These are phyloP conservation scores for Straminergon stramineum DNA, from an alignment of 225 moss, liverwort and hornwort species.

Conservation along the genomic window DNA sequence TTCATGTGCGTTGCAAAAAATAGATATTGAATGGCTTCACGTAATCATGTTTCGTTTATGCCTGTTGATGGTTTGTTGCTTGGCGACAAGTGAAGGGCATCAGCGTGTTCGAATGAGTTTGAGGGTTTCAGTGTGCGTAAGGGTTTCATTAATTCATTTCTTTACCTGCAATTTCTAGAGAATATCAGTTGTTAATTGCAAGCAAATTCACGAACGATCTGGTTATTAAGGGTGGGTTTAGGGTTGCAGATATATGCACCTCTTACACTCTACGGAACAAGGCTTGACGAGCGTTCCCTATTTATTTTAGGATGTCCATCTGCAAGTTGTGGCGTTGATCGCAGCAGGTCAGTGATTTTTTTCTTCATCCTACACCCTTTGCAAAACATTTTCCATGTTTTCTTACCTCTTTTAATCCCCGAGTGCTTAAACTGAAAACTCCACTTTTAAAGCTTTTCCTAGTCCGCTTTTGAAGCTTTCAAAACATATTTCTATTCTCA, in stretches of 20 bases:
- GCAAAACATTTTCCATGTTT: neutral
- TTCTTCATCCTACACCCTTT: neutral
- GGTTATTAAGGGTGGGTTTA: neutral
- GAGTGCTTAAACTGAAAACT: neutral
- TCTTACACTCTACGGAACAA: constrained; percentile 53
- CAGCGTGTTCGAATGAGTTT: neutral
- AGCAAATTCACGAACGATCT: neutral
- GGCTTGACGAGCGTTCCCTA: constrained; percentile 63
- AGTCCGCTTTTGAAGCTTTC: neutral
- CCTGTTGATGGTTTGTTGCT: neutral
- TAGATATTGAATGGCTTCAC: neutral
- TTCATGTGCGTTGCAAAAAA: neutral
- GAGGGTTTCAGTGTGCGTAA: neutral
- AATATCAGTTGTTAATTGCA: neutral
- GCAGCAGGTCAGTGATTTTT: constrained; percentile 34
- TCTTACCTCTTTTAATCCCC: neutral
- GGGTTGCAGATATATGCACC: constrained; percentile 76
- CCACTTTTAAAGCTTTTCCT: neutral
- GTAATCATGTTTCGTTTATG: neutral
- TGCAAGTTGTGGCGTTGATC: constrained; percentile 65
- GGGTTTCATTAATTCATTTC: neutral
- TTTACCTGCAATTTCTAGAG: neutral
- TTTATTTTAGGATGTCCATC: constrained; percentile 85
- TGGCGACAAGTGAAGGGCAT: neutral
- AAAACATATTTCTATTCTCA: neutral